These are phyloP conservation scores for Carex pumila DNA, from an alignment of 176 grass and related monocot genomes.

Conservation along the genomic window DNA sequence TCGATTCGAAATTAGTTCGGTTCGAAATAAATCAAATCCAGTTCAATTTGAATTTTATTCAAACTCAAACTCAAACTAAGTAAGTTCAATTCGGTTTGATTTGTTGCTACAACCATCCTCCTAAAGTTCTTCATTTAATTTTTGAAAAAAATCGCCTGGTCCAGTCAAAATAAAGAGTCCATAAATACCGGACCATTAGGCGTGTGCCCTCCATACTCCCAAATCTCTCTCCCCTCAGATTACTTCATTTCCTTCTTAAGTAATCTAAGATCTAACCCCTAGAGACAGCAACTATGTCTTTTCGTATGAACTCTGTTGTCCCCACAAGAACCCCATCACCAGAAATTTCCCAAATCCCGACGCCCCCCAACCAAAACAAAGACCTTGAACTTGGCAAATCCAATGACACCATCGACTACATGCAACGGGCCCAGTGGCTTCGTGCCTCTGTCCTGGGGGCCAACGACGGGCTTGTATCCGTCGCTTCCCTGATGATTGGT, in stretches of 20 bases:
- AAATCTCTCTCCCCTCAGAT: not conserved
- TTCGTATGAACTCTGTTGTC: slow-evolving; percentile 30
- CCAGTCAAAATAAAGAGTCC: not conserved
- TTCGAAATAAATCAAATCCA: no score
- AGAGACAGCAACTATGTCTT: slow-evolving; percentile 34
- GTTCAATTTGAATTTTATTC: no score
- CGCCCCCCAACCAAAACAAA: not conserved
- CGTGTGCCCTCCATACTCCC: slow-evolving; percentile 61
- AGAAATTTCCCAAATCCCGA: not conserved
- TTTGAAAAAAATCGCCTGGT: not conserved
- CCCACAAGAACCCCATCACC: slow-evolving; percentile 8
- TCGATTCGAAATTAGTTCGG: no score
- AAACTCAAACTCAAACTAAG: no score
- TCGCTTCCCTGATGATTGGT: slow-evolving; percentile 91
- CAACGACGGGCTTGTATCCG: slow-evolving; percentile 91
- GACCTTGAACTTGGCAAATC: not conserved
- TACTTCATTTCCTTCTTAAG: not conserved
- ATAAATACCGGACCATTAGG: slow-evolving; percentile 36
- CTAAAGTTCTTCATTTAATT: not conserved
- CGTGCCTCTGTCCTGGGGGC: slow-evolving; percentile 85
- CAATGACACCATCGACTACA: slow-evolving; percentile 35
- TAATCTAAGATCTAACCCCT: not conserved
- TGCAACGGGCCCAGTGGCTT: slow-evolving; percentile 84
- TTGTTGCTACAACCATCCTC: not conserved
- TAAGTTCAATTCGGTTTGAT: no score